These are phyloP conservation scores for Termitomyces sp. DNA, from an alignment of 768 basidiomycete genomes.

Conservation along the genomic window DNA sequence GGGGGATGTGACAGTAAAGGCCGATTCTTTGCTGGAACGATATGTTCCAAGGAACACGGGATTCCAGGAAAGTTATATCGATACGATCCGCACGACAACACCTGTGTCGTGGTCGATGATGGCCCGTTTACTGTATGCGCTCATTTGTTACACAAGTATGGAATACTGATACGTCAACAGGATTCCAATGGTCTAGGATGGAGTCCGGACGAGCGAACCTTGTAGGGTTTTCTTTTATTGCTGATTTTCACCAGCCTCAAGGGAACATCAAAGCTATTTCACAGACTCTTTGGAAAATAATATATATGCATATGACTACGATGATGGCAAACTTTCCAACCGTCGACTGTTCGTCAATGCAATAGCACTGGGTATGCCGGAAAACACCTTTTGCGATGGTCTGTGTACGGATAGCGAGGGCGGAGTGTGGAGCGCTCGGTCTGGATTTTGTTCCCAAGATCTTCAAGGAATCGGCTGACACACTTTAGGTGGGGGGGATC, in stretches of 20 bases:
- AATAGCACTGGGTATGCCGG: slow-evolving; percentile 42
- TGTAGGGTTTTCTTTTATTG: slow-evolving; percentile 31
- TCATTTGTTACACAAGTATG: slow-evolving; percentile 2
- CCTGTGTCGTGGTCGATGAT: slow-evolving; percentile 47
- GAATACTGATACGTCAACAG: slow-evolving; percentile 21
- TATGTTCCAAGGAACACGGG: slow-evolving; percentile 41
- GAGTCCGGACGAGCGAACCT: slow-evolving; percentile 55
- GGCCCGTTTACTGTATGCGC: slow-evolving; percentile 57
- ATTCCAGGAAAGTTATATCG: slow-evolving; percentile 54
- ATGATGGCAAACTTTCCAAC: slow-evolving; percentile 49
- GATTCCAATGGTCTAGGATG: slow-evolving; percentile 64
- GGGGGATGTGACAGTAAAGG: slow-evolving; percentile 62
- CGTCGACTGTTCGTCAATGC: slow-evolving; percentile 55
- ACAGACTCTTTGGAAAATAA: slow-evolving; percentile 62
- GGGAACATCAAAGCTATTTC: slow-evolving; percentile 46
- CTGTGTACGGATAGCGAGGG: slow-evolving; percentile 61
- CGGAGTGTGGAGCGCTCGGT: slow-evolving; percentile 60
- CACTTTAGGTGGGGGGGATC: slow-evolving; percentile 57
- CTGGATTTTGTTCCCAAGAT: slow-evolving; percentile 4
- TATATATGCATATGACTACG: slow-evolving; percentile 65
- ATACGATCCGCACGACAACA: slow-evolving; percentile 46
- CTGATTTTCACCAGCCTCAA: background rate
- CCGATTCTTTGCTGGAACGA: slow-evolving; percentile 62
- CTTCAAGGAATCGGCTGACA: slow-evolving; percentile 5
- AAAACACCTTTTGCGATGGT: slow-evolving; percentile 55